Evolutionary conservation across 768 basidiomycete species (phyloP), one percentile per base, ranked within the genome.

Genomic region (Tylopilus sp.): DNA sequence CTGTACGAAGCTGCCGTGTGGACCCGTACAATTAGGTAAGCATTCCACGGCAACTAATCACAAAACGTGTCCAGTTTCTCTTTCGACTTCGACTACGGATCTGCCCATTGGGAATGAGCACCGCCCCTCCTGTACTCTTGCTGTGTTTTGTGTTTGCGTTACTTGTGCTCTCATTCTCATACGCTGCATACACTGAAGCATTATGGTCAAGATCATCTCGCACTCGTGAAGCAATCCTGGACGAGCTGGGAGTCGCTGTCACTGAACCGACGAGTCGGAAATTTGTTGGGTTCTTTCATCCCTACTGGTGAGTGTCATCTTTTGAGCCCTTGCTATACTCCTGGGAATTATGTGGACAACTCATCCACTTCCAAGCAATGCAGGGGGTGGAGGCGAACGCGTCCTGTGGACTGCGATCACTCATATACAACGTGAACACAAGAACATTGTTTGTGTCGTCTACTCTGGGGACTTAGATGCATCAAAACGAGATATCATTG

Each of bases 331-430:
- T 31, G 18, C 21, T 25, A 30, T 33, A 43, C 12, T 26, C 30
- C 22, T 18, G 43, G 20, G 22, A 23, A 38, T 26, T 23, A 11
- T 20, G 17, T 40, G 25, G 51, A 46, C 36, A 7, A 57, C 69
- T 76, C 65, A 74, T 72, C 69, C 62, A 66, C 56, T 46, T 43
- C 35, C 41, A 67, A 86, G 95, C 64, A 97, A 98, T 76, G 94
- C 95, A 33, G 95, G 95, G 0, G 95, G 95, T 11, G 97, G 95
- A 23, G 95, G 97, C 1, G 95, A 98, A 69, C 82, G 94, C 1
- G 97, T 99, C 1, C 72, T 99, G 0, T 98, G 95, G 94, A 86
- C 89, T 0, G 95, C 93, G 1, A 79, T 98, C 28, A 78, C 85
- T 0, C 78, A 82, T 53, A 72, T 90, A 47, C 94, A 97, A 61